Evolutionary conservation across 495 filamentous ascomycete genomes (phyloP), one percentile per base, ranked within the genome.

Genomic region (Hypoxylon crocopeplum): DNA sequence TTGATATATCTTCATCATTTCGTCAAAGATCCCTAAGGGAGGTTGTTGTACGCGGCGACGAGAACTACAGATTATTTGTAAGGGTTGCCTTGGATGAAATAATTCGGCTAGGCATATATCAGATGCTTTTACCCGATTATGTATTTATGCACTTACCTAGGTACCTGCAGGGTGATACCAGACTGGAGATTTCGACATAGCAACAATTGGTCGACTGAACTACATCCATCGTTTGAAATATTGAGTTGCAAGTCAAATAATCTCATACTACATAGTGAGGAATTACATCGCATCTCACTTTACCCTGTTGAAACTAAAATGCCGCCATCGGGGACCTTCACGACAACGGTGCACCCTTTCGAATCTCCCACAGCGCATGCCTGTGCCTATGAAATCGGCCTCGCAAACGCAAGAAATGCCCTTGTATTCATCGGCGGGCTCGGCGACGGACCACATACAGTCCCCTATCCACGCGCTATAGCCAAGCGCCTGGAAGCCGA

Each of bases 391-490:
- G 74, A 77, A 49, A 34, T 64, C 20, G 70, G 64, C 37, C 52
- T 45, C 33, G 8, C 66, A 69, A 68, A 75, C 47, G 42, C 69
- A 63, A 68, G 69, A 47, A 86, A 96, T 76, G 86, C 85, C 17
- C 76, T 97, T 20, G 74, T 98, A 62, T 96, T 94, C 75, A 79
- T 97, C 46, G 88, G 86, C 57, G 93, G 94, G 16, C 83, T 98
- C 36, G 87, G 84, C 40, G 92, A 96, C 75, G 90, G 89, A 15
- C 81, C 92, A 37, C 79, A 84, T 52, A 90, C 88, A 0, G 78
- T 93, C 0, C 84, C 86, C 16, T 75, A 84, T 30, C 77, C 78
- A 12, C 93, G 88, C 77, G 74, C 77, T 2, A 63, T 97, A 17
- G 84, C 85, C 48, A 79, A 85, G 49, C 74, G 82, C 13, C 72